phyloP scores from a whole-genome alignment of 1,139 yeast species.

The Pichia sp. region DNA sequence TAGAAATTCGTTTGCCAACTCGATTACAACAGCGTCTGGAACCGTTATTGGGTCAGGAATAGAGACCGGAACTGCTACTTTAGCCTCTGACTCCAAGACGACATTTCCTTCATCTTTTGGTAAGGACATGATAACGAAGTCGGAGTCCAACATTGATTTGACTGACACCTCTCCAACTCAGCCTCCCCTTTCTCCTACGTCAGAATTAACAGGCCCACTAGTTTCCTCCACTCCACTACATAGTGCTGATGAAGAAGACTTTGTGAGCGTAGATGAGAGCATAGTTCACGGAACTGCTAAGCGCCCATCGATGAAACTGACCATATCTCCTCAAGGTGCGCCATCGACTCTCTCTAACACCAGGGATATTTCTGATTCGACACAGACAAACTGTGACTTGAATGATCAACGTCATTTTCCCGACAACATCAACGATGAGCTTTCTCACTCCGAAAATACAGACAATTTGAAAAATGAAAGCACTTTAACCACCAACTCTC shows the following conservation, averaged over 20 bases:
- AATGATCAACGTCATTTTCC: not conserved
- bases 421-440: not conserved
- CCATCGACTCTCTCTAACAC: not conserved
- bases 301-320: not conserved
- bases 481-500: not conserved
- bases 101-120: not conserved
- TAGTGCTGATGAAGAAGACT: conserved; percentile 3
- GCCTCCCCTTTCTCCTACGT: not conserved
- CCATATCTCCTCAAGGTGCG: not conserved
- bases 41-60: not conserved
- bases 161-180: not conserved
- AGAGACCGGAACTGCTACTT: not conserved
- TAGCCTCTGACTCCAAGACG: not conserved
- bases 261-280: not conserved
- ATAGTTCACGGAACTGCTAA: not conserved
- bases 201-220: conserved; percentile 1
- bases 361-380: not conserved
- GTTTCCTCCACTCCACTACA: conserved; percentile 13
- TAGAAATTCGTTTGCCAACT: not conserved
- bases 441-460: not conserved
- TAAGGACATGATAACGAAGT: not conserved
- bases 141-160: conserved; percentile 18
- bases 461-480: not conserved
- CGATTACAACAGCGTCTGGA: not conserved
- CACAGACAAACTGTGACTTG: not conserved